These are phyloP conservation scores for Hemerocallis citrina DNA, from an alignment of 106 monocot genomes.

Conservation along the genomic window DNA sequence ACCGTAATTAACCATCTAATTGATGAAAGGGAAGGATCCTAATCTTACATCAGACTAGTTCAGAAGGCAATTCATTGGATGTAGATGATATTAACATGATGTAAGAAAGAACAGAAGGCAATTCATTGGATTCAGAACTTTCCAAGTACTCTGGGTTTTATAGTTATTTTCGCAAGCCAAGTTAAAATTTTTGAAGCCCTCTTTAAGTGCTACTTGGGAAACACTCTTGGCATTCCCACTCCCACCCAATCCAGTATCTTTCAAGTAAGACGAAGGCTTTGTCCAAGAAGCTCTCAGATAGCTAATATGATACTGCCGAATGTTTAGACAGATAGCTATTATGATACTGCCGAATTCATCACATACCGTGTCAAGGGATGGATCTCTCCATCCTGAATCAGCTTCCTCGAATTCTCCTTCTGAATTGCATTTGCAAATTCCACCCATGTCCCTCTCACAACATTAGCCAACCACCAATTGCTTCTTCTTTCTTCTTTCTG, in stretches of 20 bases:
- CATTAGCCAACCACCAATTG: constrained; percentile 41
- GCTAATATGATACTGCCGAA: constrained; percentile 43
- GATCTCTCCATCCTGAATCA: constrained; percentile 26
- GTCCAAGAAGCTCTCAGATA: constrained; percentile 66
- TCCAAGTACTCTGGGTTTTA: constrained; percentile 23
- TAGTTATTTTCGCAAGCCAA: constrained; percentile 17
- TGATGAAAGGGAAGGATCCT: too few species aligned
- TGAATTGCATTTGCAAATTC: constrained; percentile 37
- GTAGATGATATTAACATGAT: too few species aligned
- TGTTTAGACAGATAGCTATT: constrained; percentile 17
- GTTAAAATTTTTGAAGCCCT: constrained; percentile 21
- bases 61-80: too few species aligned
- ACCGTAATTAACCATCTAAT: too few species aligned
- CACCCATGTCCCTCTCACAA: constrained; percentile 24
- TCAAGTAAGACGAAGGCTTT: constrained; percentile 38
- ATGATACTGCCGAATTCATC: constrained; percentile 51
- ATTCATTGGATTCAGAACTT: constrained; percentile 21
- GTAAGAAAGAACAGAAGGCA: too few species aligned
- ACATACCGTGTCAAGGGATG: constrained; percentile 58
- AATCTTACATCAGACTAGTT: too few species aligned
- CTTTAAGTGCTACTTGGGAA: constrained; percentile 34
- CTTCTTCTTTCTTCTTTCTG: too few species aligned
- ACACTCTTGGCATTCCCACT: constrained; percentile 28
- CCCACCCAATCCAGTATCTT: constrained; percentile 49
- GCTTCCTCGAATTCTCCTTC: constrained; percentile 30